Evolutionary conservation across 2,329 filamentous ascomycete genomes (phyloP).

Genomic region (Nothophaeocryptopus gaeumannii): DNA sequence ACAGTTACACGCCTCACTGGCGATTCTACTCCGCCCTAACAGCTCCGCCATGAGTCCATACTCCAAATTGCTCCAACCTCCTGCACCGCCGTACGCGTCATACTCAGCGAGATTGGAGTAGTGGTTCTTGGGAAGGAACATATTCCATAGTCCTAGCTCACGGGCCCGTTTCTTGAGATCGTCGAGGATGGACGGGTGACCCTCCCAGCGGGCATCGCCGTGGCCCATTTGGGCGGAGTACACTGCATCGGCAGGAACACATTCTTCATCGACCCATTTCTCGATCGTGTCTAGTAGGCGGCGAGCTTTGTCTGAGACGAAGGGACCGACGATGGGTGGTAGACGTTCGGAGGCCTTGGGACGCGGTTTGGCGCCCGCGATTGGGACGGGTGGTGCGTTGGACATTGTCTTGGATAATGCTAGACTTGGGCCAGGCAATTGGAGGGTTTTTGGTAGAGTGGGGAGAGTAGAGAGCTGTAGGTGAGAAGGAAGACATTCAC

Average conservation of each 20-base stretch:
- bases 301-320: conserved; percentile 80
- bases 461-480: too few relatives aligned
- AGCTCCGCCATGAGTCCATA: conserved; percentile 98
- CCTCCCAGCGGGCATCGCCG: conserved; percentile 74
- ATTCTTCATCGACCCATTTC: conserved; percentile 96
- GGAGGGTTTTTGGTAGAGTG: too few relatives aligned
- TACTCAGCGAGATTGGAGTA: conserved; percentile 51
- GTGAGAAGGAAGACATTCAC: too few relatives aligned
- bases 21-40: conserved; percentile 78
- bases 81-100: conserved; percentile 65
- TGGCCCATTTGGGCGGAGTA: conserved; percentile 75
- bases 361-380: conserved; percentile 13
- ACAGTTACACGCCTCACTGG: conserved; percentile 82
- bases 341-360: conserved; percentile 54
- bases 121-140: conserved; percentile 93
- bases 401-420: conserved; percentile 10
- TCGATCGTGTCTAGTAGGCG: conserved; percentile 79
- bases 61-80: conserved; percentile 91
- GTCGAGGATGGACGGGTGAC: conserved; percentile 77
- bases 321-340: conserved; percentile 57
- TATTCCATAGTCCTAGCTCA: conserved; percentile 89
- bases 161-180: conserved; percentile 77
- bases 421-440: too few relatives aligned
- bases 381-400: conserved; percentile 20
- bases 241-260: conserved; percentile 68